These are phyloP conservation scores for Kwoniella sp. DNA, from an alignment of 768 basidiomycete genomes.

Conservation along the genomic window DNA sequence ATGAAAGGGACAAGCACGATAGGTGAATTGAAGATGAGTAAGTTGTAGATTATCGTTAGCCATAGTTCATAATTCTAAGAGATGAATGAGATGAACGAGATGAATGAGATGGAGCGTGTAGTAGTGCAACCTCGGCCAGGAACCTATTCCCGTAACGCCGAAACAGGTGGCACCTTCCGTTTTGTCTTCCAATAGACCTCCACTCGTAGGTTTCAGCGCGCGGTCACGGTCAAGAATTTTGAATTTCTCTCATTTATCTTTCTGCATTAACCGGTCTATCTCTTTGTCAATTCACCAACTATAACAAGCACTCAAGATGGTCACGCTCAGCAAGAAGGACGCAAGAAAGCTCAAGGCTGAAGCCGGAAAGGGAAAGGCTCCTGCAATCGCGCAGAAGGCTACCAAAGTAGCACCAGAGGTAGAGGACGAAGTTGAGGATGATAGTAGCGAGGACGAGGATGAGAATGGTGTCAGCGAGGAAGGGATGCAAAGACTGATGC, in stretches of 20 bases:
- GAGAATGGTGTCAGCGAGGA: constrained; percentile 49
- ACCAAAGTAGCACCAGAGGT: constrained; percentile 13
- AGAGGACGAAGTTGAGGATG: constrained; percentile 27
- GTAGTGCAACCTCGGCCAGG: no score
- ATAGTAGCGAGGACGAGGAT: constrained; percentile 49
- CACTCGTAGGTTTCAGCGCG: background rate
- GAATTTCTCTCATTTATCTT: background rate
- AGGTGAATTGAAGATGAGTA: background rate
- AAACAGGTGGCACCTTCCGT: background rate
- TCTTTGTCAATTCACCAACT: background rate
- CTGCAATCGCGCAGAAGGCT: constrained; percentile 1
- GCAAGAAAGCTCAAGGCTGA: constrained; percentile 23
- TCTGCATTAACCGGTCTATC: background rate
- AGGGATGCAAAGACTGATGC: constrained; percentile 47
- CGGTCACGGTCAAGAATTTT: constrained; percentile 16
- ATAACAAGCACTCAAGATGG: constrained; percentile 23
- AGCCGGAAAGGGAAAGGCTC: constrained; percentile 25
- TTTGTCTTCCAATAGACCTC: background rate
- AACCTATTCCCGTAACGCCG: background rate
- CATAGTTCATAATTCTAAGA: background rate
- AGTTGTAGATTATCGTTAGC: no score
- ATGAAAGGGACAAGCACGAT: background rate
- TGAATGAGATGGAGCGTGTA: no score
- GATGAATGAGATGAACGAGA: background rate
- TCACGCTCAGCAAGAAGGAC: constrained; percentile 36